Percentiles rank a stretch among this genome's conserved stretches.
These are phyloP conservation scores for Scheffersomyces segobiensis DNA, from an alignment of 1,139 yeast genomes.

Conservation along the genomic window DNA sequence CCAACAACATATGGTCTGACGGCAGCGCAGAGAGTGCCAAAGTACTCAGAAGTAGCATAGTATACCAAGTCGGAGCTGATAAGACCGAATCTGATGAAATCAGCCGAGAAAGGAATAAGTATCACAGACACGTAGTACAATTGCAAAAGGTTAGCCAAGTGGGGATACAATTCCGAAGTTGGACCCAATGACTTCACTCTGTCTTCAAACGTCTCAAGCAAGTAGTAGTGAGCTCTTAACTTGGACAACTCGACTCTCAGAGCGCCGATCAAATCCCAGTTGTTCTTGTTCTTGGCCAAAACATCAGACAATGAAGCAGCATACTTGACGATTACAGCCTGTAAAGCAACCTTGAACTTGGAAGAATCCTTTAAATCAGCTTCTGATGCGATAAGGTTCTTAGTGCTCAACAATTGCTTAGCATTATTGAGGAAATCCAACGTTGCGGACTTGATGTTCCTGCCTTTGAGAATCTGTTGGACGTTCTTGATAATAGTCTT, in stretches of 20 bases:
- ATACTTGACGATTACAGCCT: conserved; percentile 27
- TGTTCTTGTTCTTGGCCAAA: conserved; percentile 29
- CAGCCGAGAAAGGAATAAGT: conserved; percentile 39
- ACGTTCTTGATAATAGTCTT: conserved; percentile 67
- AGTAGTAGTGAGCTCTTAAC: conserved; percentile 25
- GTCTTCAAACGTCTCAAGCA: conserved; percentile 21
- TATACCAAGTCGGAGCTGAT: conserved; percentile 35
- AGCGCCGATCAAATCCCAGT: conserved; percentile 34
- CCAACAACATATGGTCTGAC: conserved; percentile 48
- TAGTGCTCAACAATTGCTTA: conserved; percentile 15
- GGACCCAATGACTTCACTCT: conserved; percentile 14
- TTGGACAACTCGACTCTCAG: conserved; percentile 27
- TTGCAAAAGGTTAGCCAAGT: conserved; percentile 21
- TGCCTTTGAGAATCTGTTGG: conserved; percentile 29
- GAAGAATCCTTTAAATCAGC: conserved; percentile 13
- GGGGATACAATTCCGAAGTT: conserved; percentile 18
- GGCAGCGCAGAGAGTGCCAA: conserved; percentile 37
- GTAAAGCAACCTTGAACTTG: conserved; percentile 18
- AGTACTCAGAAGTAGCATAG: conserved; percentile 29
- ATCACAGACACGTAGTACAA: conserved; percentile 28
- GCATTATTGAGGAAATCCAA: conserved; percentile 46
- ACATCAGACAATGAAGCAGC: conserved; percentile 24
- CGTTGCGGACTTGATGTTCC: conserved; percentile 35
- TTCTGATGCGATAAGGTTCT: conserved; percentile 6
- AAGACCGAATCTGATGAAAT: conserved; percentile 40